phyloP scores from a whole-genome alignment of 192 early-diverging fungal species.

The Thamnidium elegans region DNA sequence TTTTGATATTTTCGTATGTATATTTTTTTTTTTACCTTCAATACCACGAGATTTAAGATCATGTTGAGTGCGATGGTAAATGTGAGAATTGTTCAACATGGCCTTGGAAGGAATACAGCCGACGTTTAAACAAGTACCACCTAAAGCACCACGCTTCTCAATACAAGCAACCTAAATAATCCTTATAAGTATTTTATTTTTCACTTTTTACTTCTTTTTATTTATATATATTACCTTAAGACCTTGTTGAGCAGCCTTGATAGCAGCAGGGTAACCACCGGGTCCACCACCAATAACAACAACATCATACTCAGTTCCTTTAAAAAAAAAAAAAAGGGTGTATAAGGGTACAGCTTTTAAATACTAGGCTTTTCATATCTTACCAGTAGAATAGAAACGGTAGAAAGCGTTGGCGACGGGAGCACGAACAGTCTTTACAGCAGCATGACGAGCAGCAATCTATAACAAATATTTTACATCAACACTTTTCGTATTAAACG shows the following conservation, averaged over 20 bases:
- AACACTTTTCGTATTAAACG: neutral
- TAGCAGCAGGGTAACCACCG: constrained; percentile 97
- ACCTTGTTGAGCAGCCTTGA: constrained; percentile 97
- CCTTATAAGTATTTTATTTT: neutral
- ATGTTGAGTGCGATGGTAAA: constrained; percentile 91
- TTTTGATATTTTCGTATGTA: too few relatives aligned
- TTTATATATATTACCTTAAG: constrained; percentile 69
- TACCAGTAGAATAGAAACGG: constrained; percentile 41
- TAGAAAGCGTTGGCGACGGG: constrained; percentile 31
- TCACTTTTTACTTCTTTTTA: neutral
- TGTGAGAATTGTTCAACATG: constrained; percentile 97
- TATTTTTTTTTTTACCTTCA: constrained; percentile 52
- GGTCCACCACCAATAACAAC: constrained; percentile 95
- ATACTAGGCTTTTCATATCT: neutral
- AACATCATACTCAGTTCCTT: constrained; percentile 65
- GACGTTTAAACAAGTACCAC: constrained; percentile 98
- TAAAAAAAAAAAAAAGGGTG: neutral
- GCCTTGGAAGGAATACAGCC: constrained; percentile 99
- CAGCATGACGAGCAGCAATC: constrained; percentile 35
- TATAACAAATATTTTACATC: constrained; percentile 11
- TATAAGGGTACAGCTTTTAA: neutral
- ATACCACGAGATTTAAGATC: constrained; percentile 93
- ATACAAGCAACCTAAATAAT: constrained; percentile 85
- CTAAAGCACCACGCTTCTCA: constrained; percentile 92
- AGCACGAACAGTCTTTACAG: constrained; percentile 29